Evolutionary conservation across 2,329 filamentous ascomycete genomes (phyloP), one percentile per base, ranked within the genome.

Genomic region (Bertia moriformis): DNA sequence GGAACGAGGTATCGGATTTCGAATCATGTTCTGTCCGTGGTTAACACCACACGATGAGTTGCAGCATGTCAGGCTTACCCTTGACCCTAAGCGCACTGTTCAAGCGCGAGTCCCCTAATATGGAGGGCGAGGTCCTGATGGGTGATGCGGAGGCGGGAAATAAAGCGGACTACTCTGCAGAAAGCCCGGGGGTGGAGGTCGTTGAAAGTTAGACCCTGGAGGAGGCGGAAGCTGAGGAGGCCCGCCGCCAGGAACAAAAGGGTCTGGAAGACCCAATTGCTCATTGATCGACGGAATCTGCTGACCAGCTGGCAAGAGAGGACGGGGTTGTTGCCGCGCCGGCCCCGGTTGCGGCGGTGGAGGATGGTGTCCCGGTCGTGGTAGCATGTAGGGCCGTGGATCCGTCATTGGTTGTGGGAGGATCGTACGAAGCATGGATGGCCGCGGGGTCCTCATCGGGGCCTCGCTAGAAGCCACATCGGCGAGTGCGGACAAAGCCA

Each of bases 171-270:
- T 7, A 13, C 32, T 15, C 10, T 7, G 15, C 15, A 17, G 32
- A 35, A 17, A 35, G 32, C 15, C 15, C 10, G 32, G 32, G 7
- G 17, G 15, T 7, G 32, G 32, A 12, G 15, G 32, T 7, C 32
- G 32, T 35, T 35, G 32, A 17, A 35, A 35, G 32, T 35, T 35
- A 18, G 32, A 35, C 10, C 32, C 32, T 13, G 32, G 32, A 13
- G 32, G 32, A 12, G 32, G 32, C 10, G 32, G 32, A 7, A 35
- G 32, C 17, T 35, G 32, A 7, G 32, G 32, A 17, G 32, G 32
- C 10, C 32, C 32, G 15, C 17, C 17, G 7, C 10, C 17, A 7
- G 32, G 7, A n/a, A n/a, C 24, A 35, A 35, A 35, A 35, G 32
- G 32, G 32, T 35, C 32, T 7, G 32, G 32, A 7, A 35, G 15